Conservation (phyloP, 176 grass and related monocot species). For the Zoysia japonica region DNA sequence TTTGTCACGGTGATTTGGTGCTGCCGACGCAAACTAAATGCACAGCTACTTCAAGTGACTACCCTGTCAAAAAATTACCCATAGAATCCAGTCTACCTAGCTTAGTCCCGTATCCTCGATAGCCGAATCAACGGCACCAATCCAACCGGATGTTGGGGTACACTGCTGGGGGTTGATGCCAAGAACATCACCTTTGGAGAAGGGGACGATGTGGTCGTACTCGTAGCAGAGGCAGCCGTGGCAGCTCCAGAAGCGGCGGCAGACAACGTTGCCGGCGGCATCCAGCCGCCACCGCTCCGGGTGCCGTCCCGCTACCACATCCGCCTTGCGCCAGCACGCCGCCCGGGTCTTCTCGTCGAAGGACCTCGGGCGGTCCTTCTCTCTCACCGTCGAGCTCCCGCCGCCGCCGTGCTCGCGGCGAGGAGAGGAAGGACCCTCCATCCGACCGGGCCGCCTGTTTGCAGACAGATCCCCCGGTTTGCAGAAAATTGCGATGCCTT, state of each 20-base stretch:
- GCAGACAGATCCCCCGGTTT: too few relatives aligned
- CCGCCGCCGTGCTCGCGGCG: constrained; percentile 29
- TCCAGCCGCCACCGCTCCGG: constrained; percentile 80
- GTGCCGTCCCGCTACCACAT: constrained; percentile 62
- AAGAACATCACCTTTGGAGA: constrained; percentile 67
- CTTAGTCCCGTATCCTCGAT: neutral
- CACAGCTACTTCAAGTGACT: neutral
- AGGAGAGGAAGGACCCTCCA: constrained; percentile 49
- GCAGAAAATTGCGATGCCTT: too few relatives aligned
- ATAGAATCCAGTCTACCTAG: neutral
- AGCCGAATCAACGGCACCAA: neutral
- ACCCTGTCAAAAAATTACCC: neutral
- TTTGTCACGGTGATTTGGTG: neutral
- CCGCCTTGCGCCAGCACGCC: constrained; percentile 80
- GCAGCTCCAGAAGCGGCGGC: constrained; percentile 85
- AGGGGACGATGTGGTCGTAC: constrained; percentile 89
- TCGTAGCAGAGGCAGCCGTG: constrained; percentile 93
- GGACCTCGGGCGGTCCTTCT: constrained; percentile 56
- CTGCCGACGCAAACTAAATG: neutral
- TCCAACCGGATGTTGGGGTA: neutral
- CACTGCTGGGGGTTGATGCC: neutral
- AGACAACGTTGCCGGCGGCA: constrained; percentile 72
- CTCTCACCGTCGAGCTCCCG: constrained; percentile 16
- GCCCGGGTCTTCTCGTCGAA: constrained; percentile 72
- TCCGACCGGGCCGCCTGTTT: neutral